Evolutionary conservation across 2,329 filamentous ascomycete species (phyloP).

Genomic region (Exophiala oligosperma): DNA sequence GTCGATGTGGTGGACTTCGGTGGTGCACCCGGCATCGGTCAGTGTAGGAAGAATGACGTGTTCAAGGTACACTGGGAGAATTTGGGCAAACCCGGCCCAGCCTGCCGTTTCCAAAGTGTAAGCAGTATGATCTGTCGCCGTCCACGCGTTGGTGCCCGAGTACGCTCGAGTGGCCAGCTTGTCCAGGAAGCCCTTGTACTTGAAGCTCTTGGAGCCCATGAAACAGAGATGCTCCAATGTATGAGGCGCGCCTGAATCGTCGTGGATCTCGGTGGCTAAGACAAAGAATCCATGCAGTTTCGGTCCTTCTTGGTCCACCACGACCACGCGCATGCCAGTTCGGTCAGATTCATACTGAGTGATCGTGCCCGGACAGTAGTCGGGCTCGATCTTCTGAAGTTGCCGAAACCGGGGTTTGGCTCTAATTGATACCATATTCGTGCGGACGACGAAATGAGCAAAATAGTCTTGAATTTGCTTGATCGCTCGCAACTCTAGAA

Average conservation of each 20-base stretch:
- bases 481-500: slow-evolving; percentile 1
- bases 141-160: slow-evolving; percentile 95
- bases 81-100: slow-evolving; percentile 95
- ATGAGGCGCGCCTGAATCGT: slow-evolving; percentile 91
- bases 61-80: slow-evolving; percentile 91
- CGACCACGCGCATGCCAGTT: slow-evolving; percentile 91
- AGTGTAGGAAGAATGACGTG: slow-evolving; percentile 89
- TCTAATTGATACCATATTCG: slow-evolving; percentile 15
- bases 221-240: slow-evolving; percentile 82
- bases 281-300: slow-evolving; percentile 95
- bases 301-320: slow-evolving; percentile 90
- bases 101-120: slow-evolving; percentile 95
- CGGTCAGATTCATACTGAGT: slow-evolving; percentile 94
- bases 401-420: slow-evolving; percentile 63
- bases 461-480: not conserved
- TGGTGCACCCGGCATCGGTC: slow-evolving; percentile 89
- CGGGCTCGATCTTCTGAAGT: slow-evolving; percentile 80
- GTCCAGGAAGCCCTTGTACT: slow-evolving; percentile 92
- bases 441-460: not conserved
- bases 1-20: slow-evolving; percentile 94
- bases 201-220: slow-evolving; percentile 90
- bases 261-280: slow-evolving; percentile 93
- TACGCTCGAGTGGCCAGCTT: slow-evolving; percentile 92
- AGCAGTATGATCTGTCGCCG: slow-evolving; percentile 90
- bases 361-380: slow-evolving; percentile 85